These are phyloP conservation scores for Acanthamoeba triangularis DNA, from an alignment of 208 protist species.

Conservation along the genomic window DNA sequence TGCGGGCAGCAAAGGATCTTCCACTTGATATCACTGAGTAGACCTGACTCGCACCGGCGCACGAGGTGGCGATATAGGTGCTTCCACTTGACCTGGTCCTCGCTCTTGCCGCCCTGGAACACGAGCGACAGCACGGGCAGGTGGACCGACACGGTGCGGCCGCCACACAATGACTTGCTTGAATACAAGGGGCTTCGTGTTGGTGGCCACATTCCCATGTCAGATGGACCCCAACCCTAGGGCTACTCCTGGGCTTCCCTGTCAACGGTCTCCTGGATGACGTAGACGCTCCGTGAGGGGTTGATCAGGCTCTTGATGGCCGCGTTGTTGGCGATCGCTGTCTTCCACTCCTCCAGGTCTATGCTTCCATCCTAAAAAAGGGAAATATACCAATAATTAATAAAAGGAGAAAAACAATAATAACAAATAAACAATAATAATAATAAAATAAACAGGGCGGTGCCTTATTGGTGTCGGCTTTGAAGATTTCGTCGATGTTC, in stretches of 20 bases:
- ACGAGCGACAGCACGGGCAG: constrained; percentile 38
- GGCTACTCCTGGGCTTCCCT: not conserved
- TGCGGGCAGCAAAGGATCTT: too few relatives aligned
- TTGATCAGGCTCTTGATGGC: constrained; percentile 68
- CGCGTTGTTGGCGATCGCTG: not conserved
- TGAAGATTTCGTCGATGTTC: constrained; percentile 13
- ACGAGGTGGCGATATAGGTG: constrained; percentile 3
- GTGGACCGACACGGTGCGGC: not conserved
- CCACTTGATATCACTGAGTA: too few relatives aligned
- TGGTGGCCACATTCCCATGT: not conserved
- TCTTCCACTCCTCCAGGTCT: constrained; percentile 58
- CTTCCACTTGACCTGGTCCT: not conserved
- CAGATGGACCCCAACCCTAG: too few relatives aligned
- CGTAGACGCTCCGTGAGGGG: constrained; percentile 20
- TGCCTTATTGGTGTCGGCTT: constrained; percentile 65
- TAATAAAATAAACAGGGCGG: too few relatives aligned
- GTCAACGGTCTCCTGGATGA: constrained; percentile 47
- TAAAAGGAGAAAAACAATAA: not conserved
- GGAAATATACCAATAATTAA: not conserved
- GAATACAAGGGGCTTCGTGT: too few relatives aligned
- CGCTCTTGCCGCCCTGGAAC: constrained; percentile 30
- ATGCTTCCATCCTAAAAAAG: not conserved
- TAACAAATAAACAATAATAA: not conserved
- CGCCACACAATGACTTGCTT: too few relatives aligned
- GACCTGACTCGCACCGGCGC: not conserved